Evolutionary conservation across 345 rosid species (phyloP).

Genomic region (Draba incana): DNA sequence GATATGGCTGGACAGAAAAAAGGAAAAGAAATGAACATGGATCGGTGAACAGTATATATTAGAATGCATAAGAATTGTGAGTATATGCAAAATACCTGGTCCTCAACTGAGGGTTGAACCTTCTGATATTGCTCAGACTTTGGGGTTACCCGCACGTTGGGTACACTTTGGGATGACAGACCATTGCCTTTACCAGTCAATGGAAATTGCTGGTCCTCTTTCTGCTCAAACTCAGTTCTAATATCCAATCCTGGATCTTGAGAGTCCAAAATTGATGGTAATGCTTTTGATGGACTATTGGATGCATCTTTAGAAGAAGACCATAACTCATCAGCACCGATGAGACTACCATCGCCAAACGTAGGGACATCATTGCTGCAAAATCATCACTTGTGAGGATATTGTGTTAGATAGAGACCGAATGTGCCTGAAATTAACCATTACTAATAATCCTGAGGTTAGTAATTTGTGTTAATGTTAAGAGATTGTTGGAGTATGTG

Average conservation of each 20-base stretch:
- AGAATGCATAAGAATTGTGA: constrained; percentile 16
- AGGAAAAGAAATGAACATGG: not conserved
- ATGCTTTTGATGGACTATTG: constrained; percentile 54
- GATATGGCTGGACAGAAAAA: constrained; percentile 50
- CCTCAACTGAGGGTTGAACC: constrained; percentile 40
- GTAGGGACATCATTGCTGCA: constrained; percentile 92
- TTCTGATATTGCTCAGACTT: constrained; percentile 45
- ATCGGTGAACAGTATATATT: constrained; percentile 19
- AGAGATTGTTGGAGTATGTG: too few relatives aligned
- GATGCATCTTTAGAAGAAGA: constrained; percentile 64
- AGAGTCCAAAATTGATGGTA: constrained; percentile 51
- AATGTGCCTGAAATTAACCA: constrained; percentile 17
- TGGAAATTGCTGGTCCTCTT: constrained; percentile 51
- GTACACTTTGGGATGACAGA: constrained; percentile 49
- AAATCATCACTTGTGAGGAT: constrained; percentile 92
- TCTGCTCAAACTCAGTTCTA: constrained; percentile 56
- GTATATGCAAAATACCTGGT: constrained; percentile 65
- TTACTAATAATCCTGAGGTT: constrained; percentile 14
- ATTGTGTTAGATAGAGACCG: constrained; percentile 63
- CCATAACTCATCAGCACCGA: constrained; percentile 74
- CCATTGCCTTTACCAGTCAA: constrained; percentile 50
- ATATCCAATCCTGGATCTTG: constrained; percentile 51
- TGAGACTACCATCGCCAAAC: constrained; percentile 76
- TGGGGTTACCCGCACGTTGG: constrained; percentile 33
- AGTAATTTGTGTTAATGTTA: constrained; percentile 7